Base-by-base conservation (phyloP, 1,284 basidiomycete genomes). In the Rhodotorula glutinis region DNA sequence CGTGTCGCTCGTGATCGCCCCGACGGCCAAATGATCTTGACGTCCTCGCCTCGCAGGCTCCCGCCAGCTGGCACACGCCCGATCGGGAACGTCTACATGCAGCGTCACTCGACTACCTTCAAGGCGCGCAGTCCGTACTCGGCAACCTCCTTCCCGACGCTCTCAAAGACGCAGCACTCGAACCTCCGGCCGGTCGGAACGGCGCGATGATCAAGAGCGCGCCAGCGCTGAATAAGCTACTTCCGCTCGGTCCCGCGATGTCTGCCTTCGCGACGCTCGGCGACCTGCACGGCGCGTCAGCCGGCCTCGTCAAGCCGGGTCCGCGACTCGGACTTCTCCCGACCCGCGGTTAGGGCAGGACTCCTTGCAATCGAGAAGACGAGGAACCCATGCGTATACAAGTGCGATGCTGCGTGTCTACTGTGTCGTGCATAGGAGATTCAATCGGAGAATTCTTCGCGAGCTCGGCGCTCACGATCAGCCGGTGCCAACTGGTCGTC, bases 71-170 rank as follows among this genome's bases (percentile, higher is more conserved):
- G 4, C 29, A 13, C 21, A 2, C 56, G 3, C 51, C 58, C 30
- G 17, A 47, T 14, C 23, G 25, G 11, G 17, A 53, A 14, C 49
- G 27, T 0, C 43, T 73, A 30, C 46, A 25, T 0, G 1, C 8
- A 14, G 59, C 61, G 2, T 44, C 62, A 3, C 57, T 51, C 11
- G 40, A 53, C 33, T 73, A 66, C 51, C 66, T 73, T 23, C 64
- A 66, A 16, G 63, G 71, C 11, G 66, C 71, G 1, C 71, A 73
- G 25, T 66, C 66, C 17, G 53, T 71, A 59, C 63, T 70, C 51
- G 57, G 53, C 8, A 30, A 61, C 1, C 57, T 73, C 27, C 55
- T 73, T 5, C 57, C 61, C 0, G 19, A n/a, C n/a, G 19, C 25
- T 3, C 17, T 56, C 7, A 16, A 44, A 30, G 52, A 46, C n/a